Evolutionary conservation across 2,329 filamentous ascomycete species (phyloP), one percentile per base, ranked within the genome.

Genomic region (Penicillium vulpinum): DNA sequence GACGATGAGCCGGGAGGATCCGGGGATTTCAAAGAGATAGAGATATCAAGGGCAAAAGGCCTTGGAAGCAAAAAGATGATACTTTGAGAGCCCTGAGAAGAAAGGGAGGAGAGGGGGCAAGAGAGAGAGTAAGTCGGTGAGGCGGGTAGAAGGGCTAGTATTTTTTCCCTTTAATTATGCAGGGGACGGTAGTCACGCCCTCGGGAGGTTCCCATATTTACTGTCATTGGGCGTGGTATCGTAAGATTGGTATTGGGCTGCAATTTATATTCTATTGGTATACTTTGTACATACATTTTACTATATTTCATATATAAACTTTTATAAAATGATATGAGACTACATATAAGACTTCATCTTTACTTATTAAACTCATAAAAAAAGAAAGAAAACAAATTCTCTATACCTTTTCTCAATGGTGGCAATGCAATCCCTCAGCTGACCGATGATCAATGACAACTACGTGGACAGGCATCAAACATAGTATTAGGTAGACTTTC

Each of bases 11-110:
- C 51, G 43, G 48, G 41, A 26, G 43, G 16, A 33, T 44, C 52
- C 45, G 49, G 52, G 36, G 51, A n/a, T 33, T 8, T 44, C 38
- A 21, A 52, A 21, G 8, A 52, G 53, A 15, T 53, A 16, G 41
- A 41, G 41, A 62, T 39, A 62, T 61, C 65, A 67, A 69, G 65
- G 64, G 47, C 64, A 61, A 56, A n/a, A 36, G 60, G 63, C 64
- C 65, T 67, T 49, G 16, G 38, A 51, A 59, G 49, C 53, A 45
- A 53, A 40, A 21, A 41, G 16, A 41, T 26, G 39, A 41, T 41
- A 21, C 21, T n/a, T n/a, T 40, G n/a, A 40, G 18, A 41, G 29
- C 29, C 9, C 29, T 52, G 51, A 44, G 54, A 28, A 8, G 29
- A 13, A 35, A 35, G 15, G 16, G 51, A 55, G 47, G 24, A 53